Evolutionary conservation across 495 filamentous ascomycete species (phyloP).

Genomic region (Xylaria curta): DNA sequence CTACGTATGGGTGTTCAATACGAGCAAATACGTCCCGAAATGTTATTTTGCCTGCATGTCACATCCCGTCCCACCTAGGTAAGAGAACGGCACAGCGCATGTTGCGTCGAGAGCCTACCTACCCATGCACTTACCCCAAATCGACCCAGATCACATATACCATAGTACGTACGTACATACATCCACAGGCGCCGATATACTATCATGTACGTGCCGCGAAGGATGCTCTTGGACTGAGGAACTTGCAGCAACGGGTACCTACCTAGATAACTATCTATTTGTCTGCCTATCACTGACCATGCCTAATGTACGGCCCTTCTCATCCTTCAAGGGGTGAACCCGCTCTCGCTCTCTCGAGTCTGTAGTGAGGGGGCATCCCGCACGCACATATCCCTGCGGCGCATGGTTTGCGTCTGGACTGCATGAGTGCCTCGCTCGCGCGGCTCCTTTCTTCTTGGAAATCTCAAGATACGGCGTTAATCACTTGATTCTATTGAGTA

Average conservation of each 20-base stretch:
- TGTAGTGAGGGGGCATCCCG: neutral
- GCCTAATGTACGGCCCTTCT: conserved; percentile 19
- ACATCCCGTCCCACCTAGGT: neutral
- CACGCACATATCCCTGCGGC: neutral
- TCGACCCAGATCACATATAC: neutral
- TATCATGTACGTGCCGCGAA: neutral
- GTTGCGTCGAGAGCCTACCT: neutral
- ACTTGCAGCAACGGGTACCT: conserved; percentile 4
- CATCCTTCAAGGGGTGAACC: conserved; percentile 19
- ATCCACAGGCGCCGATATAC: neutral
- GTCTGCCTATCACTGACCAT: neutral
- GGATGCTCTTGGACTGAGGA: neutral
- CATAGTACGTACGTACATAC: neutral
- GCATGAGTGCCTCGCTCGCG: neutral
- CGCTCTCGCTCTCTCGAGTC: neutral
- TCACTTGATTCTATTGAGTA: neutral
- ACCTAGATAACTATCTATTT: neutral
- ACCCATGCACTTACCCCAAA: conserved; percentile 10
- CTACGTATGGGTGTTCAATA: neutral
- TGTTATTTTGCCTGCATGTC: neutral
- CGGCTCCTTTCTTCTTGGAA: neutral
- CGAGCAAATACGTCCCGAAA: neutral
- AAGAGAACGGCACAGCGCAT: conserved; percentile 15
- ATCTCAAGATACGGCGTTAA: neutral
- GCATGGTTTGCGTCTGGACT: neutral